A percentile compares a stretch with the other conserved stretches of the same genome.
These are phyloP conservation scores for Calonectria hawksworthii DNA, from an alignment of 2,329 filamentous ascomycete species.

Conservation along the genomic window DNA sequence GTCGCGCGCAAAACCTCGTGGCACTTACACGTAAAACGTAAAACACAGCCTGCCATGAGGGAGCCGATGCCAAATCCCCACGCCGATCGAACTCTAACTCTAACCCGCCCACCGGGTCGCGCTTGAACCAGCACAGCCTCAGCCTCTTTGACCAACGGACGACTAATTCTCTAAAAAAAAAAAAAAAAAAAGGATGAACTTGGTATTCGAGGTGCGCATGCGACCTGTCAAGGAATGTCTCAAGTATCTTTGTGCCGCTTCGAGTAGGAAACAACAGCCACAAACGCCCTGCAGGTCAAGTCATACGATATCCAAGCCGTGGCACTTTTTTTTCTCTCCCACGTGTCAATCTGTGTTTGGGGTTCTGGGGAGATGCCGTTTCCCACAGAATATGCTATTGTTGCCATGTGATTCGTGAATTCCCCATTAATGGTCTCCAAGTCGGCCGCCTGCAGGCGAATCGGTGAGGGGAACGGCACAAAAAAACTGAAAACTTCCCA, in stretches of 20 bases:
- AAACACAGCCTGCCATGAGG: neutral
- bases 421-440: neutral
- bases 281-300: slow-evolving; percentile 1
- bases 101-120: neutral
- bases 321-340: neutral
- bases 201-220: neutral
- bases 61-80: neutral
- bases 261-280: neutral
- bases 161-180: neutral
- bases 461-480: neutral
- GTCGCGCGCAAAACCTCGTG: neutral
- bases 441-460: neutral
- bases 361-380: neutral
- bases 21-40: neutral
- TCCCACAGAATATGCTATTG: neutral
- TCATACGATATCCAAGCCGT: neutral
- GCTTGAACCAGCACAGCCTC: neutral
- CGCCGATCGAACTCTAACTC: slow-evolving; percentile 10
- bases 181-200: neutral
- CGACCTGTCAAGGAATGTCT: neutral
- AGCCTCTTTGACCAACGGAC: neutral
- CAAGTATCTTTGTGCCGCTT: neutral
- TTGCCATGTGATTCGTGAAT: neutral
- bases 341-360: neutral
- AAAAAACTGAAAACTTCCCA: neutral